Evolutionary conservation across 306 rosid genomes (phyloP).

Genomic region (Rosa chinensis): DNA sequence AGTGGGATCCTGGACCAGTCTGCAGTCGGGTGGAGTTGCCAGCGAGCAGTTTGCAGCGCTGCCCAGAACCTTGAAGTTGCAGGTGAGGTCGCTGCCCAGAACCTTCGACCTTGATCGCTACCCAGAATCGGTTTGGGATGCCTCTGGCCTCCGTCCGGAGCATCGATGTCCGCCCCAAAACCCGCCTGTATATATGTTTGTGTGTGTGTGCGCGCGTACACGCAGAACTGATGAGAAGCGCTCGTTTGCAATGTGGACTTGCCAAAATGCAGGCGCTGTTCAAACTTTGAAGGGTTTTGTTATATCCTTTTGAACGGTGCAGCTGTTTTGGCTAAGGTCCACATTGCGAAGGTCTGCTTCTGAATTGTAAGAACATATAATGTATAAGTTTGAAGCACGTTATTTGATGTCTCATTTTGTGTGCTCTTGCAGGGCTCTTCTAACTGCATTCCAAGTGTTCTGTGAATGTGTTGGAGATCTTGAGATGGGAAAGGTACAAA

Average conservation of each 20-base stretch:
- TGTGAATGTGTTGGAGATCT: conserved; percentile 99
- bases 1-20: no score
- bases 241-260: background rate
- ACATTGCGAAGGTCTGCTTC: background rate
- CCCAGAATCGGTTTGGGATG: no score
- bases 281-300: background rate
- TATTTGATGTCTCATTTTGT: conserved; percentile 12
- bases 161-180: no score
- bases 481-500: conserved; percentile 96
- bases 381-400: background rate
- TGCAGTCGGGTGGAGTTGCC: no score
- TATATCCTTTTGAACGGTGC: background rate
- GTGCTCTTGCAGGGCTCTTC: conserved; percentile 70
- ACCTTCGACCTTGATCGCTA: no score
- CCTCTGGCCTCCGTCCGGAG: no score
- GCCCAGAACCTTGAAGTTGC: no score
- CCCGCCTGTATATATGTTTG: background rate
- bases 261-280: background rate
- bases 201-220: background rate
- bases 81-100: no score
- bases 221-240: background rate
- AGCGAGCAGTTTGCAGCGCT: no score
- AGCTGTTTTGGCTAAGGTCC: background rate
- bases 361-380: background rate
- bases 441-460: conserved; percentile 91